Evolutionary conservation across 768 basidiomycete genomes (phyloP).

Genomic region (Tephrocybe sp.): DNA sequence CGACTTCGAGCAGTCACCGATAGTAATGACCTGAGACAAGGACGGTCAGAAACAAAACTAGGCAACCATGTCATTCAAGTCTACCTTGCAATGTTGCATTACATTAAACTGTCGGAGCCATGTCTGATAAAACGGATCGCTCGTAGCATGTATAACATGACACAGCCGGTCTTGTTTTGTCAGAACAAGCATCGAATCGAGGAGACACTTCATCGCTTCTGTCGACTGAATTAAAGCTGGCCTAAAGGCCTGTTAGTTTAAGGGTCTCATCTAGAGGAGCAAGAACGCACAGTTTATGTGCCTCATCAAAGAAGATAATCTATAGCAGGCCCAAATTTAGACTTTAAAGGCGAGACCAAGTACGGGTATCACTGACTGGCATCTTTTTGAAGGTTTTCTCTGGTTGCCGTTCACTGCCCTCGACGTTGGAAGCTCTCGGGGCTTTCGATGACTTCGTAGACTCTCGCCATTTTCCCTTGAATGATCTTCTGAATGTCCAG

Average conservation of each 20-base stretch:
- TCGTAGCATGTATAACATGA: slow-evolving; percentile 80
- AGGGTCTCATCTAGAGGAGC: not conserved
- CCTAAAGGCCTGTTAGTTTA: slow-evolving; percentile 30
- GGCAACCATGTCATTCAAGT: slow-evolving; percentile 2
- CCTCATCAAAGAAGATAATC: slow-evolving; percentile 81
- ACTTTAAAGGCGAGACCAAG: not conserved
- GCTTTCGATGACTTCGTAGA: slow-evolving; percentile 12
- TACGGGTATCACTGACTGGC: slow-evolving; percentile 15
- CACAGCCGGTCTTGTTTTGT: slow-evolving; percentile 87
- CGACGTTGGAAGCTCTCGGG: slow-evolving; percentile 18
- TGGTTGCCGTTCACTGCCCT: slow-evolving; percentile 30
- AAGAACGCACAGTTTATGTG: slow-evolving; percentile 67
- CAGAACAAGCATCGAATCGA: slow-evolving; percentile 83
- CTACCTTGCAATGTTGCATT: slow-evolving; percentile 79
- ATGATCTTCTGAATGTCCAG: slow-evolving; percentile 30
- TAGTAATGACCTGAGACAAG: slow-evolving; percentile 59
- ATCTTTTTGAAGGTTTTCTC: slow-evolving; percentile 50
- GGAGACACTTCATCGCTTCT: slow-evolving; percentile 79
- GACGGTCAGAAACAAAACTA: not conserved
- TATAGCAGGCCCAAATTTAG: slow-evolving; percentile 12
- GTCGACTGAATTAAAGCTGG: slow-evolving; percentile 73
- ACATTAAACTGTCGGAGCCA: slow-evolving; percentile 79
- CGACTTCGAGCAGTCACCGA: slow-evolving; percentile 74
- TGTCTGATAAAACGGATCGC: slow-evolving; percentile 83
- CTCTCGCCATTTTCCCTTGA: slow-evolving; percentile 27